Base-by-base conservation (phyloP, 2,329 filamentous ascomycete species). In the Stagonosporopsis vannaccii region DNA sequence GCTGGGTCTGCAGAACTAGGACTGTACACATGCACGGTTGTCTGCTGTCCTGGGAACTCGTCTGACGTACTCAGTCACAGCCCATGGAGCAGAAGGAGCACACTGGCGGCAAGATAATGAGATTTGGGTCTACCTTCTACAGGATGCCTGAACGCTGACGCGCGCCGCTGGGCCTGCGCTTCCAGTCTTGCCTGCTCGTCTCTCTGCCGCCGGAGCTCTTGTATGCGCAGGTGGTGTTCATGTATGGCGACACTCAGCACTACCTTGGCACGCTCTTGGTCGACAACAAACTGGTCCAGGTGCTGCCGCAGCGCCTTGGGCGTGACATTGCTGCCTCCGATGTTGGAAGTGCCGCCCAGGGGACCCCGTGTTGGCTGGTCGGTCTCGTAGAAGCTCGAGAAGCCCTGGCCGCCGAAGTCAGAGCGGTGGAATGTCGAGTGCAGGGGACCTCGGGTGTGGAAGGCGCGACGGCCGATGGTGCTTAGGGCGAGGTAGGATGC, bases 211-310 rank as follows among this genome's bases (percentile, higher is more conserved):
- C 92, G 85, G 22, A 89, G 71, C 75, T 90, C 87, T 67, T 93
- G 88, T 57, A 97, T 85, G 42, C 91, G 87, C 76, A 97, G 92
- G 73, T 98, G 97, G 74, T 99, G 95, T 72, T 98, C 97, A 80
- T 96, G 97, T 25, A 99, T 90, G 6, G 94, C 92, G 3, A 94
- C 89, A 62, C 92, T 95, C 61, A 98, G 87, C 13, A 93, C 91
- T 76, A 96, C 96, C 82, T 99, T 95, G 15, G 95, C 92, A 57
- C 92, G 87, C 64, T 97, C 92, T 76, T 99, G 95, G 36, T 94
- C 95, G 4, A 99, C 94, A 1, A 99, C 94, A 74, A 96, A 99
- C 72, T 95, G 90, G 74, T 99, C 95, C 28, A 98, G 87, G 69
- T 95, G 90, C 70, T 91, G 87, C 81, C 98, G 97, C 67, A 99